Base-by-base conservation (phyloP, 371 early-diverging fungal species). In the Rhizopus delemar region DNA sequence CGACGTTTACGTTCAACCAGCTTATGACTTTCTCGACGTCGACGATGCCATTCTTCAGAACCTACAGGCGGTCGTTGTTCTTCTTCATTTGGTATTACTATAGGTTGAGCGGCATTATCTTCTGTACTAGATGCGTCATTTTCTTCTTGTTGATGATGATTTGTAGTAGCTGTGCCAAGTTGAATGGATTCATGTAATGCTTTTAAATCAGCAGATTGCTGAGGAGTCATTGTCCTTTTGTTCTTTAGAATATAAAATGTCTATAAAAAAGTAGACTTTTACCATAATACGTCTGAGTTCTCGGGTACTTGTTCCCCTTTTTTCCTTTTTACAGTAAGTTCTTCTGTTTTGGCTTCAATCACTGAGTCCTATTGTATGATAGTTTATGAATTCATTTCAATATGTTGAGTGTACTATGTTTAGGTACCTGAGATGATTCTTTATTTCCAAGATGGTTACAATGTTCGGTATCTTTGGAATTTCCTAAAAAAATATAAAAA, bases 1-100 rank as follows among this genome's bases (percentile, higher is more conserved):
- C 98, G 88, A 46, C 98, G 88, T 48, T 93, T 84, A 43, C 94
- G 83, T 69, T 97, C 98, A 4, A 97, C 94, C 56, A 93, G 89
- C 75, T 95, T 96, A 75, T 96, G 98, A 68, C 87, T 94, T 57
- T 93, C 91, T 4, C 90, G 82, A 35, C 94, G 90, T 55, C 81
- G 63, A 28, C 80, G 77, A 60, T 90, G 82, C 96, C 95, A 94
- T 59, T 92, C 94, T 11, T 83, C 87, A 7, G 87, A 84, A 6
- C 95, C 94, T 0, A 66, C 79, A 0, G 73, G 56, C 1, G 86
- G 88, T 57, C 87, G 88, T 5, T 46, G 57, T 9, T 65, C 49
- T 35, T 55, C 45, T 43, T 5, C 13, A 11, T 31, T 55, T 50
- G 56, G 12, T 12, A 29, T 43, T 41, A 57, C 8, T 55, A 56